Percentiles rank a stretch among this genome's conserved stretches.
Evolutionary conservation across 2,329 filamentous ascomycete genomes (phyloP).

Genomic region (Aspergillus nomiae): DNA sequence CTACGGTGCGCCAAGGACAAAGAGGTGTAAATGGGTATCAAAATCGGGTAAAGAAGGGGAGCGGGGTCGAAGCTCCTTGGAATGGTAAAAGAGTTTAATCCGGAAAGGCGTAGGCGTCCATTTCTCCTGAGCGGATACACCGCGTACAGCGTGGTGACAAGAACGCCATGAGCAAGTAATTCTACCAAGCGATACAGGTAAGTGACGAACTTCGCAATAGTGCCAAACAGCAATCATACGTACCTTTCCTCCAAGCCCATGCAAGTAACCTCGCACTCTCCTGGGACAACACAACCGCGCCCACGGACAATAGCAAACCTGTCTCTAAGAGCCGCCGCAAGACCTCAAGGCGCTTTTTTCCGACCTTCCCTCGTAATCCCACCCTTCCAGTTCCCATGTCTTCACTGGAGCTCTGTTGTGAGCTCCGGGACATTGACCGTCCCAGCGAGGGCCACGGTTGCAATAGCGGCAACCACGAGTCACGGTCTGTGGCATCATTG

Average conservation of each 20-base stretch:
- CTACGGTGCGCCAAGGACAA: constrained; percentile 69
- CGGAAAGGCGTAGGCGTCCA: constrained; percentile 31
- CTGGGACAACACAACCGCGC: constrained; percentile 44
- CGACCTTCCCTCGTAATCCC: constrained; percentile 28
- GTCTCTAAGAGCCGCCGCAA: constrained; percentile 57
- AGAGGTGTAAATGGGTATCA: constrained; percentile 75
- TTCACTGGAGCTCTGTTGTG: constrained; percentile 36
- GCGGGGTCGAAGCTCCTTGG: constrained; percentile 86
- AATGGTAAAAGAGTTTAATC: constrained; percentile 57
- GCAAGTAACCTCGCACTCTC: constrained; percentile 33
- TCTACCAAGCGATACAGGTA: constrained; percentile 30
- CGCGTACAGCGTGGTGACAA: constrained; percentile 36
- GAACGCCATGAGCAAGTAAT: constrained; percentile 33
- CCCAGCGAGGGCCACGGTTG: constrained; percentile 36
- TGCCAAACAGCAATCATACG: background rate
- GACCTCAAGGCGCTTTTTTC: constrained; percentile 43
- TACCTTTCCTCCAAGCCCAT: constrained; percentile 44
- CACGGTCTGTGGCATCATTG: constrained; percentile 24
- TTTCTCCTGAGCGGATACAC: constrained; percentile 56
- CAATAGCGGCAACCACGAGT: constrained; percentile 32
- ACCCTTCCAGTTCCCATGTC: constrained; percentile 26
- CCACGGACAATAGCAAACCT: constrained; percentile 55
- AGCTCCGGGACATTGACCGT: constrained; percentile 29
- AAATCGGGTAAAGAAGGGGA: constrained; percentile 81
- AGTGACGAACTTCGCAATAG: background rate